Evolutionary conservation across 2,329 filamentous ascomycete species (phyloP).

Genomic region (Paraconiothyrium sp.): DNA sequence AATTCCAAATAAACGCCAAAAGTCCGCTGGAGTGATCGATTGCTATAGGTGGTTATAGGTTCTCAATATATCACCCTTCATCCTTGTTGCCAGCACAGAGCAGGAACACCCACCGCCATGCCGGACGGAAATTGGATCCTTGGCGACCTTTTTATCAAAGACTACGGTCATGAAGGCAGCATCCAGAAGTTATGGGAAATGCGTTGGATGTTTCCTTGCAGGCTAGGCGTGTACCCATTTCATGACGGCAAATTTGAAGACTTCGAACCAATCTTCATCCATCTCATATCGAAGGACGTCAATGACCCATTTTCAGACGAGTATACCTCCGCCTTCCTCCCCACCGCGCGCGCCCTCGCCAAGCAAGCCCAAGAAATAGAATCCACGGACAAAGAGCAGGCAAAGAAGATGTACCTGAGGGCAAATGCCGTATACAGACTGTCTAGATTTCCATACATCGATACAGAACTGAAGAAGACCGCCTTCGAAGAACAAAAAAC

Average conservation of each 20-base stretch:
- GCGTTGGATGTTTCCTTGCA: slow-evolving; percentile 47
- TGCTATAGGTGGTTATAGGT: background rate
- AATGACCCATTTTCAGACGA: slow-evolving; percentile 71
- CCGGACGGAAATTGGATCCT: slow-evolving; percentile 46
- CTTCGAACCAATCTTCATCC: slow-evolving; percentile 68
- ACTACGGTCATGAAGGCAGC: slow-evolving; percentile 47
- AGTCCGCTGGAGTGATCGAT: too few relatives aligned
- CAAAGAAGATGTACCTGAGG: slow-evolving; percentile 71
- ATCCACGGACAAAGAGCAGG: slow-evolving; percentile 58
- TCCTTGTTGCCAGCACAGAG: background rate
- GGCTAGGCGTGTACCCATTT: slow-evolving; percentile 71
- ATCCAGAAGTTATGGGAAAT: slow-evolving; percentile 46
- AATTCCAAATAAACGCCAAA: background rate
- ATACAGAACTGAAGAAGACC: slow-evolving; percentile 61
- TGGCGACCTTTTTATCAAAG: slow-evolving; percentile 48
- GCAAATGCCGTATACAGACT: slow-evolving; percentile 77
- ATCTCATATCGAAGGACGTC: slow-evolving; percentile 60
- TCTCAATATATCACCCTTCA: background rate
- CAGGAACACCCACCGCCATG: slow-evolving; percentile 24
- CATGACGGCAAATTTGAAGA: slow-evolving; percentile 75
- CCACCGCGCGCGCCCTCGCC: slow-evolving; percentile 67
- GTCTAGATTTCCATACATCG: slow-evolving; percentile 71
- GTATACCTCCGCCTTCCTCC: slow-evolving; percentile 71
- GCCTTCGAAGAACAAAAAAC: slow-evolving; percentile 74
- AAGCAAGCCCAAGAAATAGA: slow-evolving; percentile 61